Evolutionary conservation across 352 stramenopile genomes (phyloP), one percentile per base, ranked within the genome.

Genomic region (Globisporangium alternatum): DNA sequence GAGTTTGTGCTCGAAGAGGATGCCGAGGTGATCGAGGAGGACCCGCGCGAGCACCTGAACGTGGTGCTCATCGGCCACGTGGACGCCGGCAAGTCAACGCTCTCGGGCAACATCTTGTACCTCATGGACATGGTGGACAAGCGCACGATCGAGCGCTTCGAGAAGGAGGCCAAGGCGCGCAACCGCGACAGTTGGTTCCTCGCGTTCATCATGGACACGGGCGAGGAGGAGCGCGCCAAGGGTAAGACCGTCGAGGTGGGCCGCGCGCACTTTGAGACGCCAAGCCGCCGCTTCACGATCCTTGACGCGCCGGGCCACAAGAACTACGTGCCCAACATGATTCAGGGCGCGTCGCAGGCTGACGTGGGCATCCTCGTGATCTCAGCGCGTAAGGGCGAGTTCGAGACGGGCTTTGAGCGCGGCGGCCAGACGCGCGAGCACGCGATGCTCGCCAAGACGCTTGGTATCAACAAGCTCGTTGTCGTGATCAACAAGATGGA

Each of bases 401-500:
- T 99, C 78, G 98, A 99, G 76, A 97, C 97, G 28, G 98, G 98
- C 57, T 99, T 99, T 69, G 97, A 99, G 66, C 93, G 96, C 61
- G 96, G 95, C 68, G 98, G 98, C 56, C 98, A 99, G 82, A 99
- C 97, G 22, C 85, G 97, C 66, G 98, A 99, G 84, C 98, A 99
- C 80, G 97, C 97, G 17, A 96, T 99, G 85, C 81, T 99, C 19
- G 97, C 97, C 58, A 99, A 99, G 86, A 99, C 98, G 39, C 83
- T 99, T 45, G 98, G 98, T 28, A 98, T 99, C 30, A 96, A 96
- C 60, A 98, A 98, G 80, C 87, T 99, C 41, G 82, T 99, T 63
- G 97, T 99, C 39, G 97, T 98, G 17, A 98, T 99, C 72, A 99
- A 99, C 79, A 99, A 99, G 86, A 99, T 99, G 98, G 98, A 99